phyloP scores from a whole-genome alignment of 1,139 yeast genomes.

The Pichia sp. region DNA sequence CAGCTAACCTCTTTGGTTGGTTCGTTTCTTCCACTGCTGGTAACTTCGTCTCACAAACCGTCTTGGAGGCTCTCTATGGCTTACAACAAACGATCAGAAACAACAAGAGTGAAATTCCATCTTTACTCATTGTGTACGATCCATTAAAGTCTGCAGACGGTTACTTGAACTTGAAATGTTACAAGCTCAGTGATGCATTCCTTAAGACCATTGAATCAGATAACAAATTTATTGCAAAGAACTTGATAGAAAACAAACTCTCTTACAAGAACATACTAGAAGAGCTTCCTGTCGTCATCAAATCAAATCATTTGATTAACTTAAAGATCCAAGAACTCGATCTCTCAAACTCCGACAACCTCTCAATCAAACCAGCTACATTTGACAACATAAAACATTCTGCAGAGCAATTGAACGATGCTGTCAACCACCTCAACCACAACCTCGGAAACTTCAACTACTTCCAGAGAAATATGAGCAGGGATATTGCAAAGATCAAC shows the following conservation, averaged over 20 bases:
- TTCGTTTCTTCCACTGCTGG: constrained; percentile 69
- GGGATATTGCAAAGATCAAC: constrained; percentile 63
- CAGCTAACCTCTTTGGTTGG: constrained; percentile 78
- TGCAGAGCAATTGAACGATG: constrained; percentile 64
- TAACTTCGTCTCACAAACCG: constrained; percentile 55
- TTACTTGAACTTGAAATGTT: constrained; percentile 56
- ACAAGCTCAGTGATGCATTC: constrained; percentile 60
- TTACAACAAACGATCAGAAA: constrained; percentile 46
- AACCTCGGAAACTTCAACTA: constrained; percentile 80
- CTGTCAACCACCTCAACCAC: constrained; percentile 72
- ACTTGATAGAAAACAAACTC: constrained; percentile 52
- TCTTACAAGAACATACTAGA: constrained; percentile 66
- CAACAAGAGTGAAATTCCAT: constrained; percentile 40
- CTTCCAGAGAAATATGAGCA: constrained; percentile 70
- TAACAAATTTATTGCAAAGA: constrained; percentile 60
- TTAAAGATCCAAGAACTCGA: constrained; percentile 24
- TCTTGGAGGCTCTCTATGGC: constrained; percentile 56
- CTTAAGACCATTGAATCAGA: constrained; percentile 40
- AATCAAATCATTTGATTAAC: constrained; percentile 48
- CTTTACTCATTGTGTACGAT: constrained; percentile 63
- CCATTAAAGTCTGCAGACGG: constrained; percentile 60
- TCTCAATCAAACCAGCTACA: constrained; percentile 35
- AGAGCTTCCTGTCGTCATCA: constrained; percentile 61
- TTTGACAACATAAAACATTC: constrained; percentile 28
- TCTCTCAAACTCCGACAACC: constrained; percentile 17